Conservation (phyloP, 306 rosid genomes). For the Senna tora region DNA sequence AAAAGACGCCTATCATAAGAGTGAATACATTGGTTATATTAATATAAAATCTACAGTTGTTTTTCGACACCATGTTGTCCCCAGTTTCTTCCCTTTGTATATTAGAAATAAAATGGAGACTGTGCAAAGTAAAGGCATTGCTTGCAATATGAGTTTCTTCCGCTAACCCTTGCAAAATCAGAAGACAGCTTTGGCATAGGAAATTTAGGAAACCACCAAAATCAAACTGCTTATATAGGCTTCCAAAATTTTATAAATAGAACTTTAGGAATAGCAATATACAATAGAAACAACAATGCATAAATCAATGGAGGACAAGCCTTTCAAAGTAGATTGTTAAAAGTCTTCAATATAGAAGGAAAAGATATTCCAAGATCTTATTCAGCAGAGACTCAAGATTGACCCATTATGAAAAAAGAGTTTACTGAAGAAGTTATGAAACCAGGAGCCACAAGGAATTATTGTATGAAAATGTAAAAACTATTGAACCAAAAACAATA, state of each 20-base stretch:
- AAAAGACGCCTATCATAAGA: not conserved
- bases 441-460: constrained; percentile 20
- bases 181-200: not conserved
- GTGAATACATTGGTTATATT: not conserved
- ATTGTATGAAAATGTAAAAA: constrained; percentile 9
- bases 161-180: not conserved
- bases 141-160: not conserved
- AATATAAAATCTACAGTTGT: not conserved
- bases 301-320: constrained; percentile 25
- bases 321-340: not conserved
- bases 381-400: constrained; percentile 14
- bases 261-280: constrained; percentile 9
- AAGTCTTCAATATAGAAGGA: not conserved
- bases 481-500: constrained; percentile 15
- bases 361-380: constrained; percentile 1
- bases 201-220: constrained; percentile 11
- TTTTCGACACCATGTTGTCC: not conserved
- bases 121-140: not conserved
- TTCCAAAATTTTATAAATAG: constrained; percentile 10
- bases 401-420: constrained; percentile 14
- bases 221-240: constrained; percentile 14
- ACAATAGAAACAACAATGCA: not conserved
- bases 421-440: constrained; percentile 21
- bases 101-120: not conserved
- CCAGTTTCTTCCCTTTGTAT: not conserved